Conservation (phyloP, 306 rosid genomes). For the Malus asiatica region DNA sequence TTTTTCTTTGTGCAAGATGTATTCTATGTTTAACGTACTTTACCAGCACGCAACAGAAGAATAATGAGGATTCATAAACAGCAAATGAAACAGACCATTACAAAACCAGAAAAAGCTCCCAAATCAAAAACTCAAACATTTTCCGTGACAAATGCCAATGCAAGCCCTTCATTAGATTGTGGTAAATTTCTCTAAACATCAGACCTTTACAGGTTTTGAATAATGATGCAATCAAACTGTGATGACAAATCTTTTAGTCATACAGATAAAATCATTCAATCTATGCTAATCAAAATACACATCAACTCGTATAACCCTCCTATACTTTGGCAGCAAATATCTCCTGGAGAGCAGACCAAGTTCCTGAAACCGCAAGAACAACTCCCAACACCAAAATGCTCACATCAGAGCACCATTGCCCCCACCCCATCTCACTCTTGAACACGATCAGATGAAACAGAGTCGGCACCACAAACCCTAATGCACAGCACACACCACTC, state of each 20-base stretch:
- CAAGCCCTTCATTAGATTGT: background rate
- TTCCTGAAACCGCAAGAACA: slow-evolving; percentile 46
- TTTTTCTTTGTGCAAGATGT: too few species aligned
- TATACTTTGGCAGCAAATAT: slow-evolving; percentile 26
- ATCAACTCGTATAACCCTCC: background rate
- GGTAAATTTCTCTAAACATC: background rate
- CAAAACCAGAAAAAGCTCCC: too few species aligned
- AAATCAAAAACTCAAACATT: background rate
- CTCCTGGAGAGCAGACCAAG: slow-evolving; percentile 36
- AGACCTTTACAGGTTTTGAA: background rate
- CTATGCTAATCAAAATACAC: background rate
- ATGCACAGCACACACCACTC: slow-evolving; percentile 42
- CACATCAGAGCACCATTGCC: slow-evolving; percentile 26
- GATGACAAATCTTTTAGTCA: background rate
- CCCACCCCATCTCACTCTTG: slow-evolving; percentile 38
- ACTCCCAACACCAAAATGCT: slow-evolving; percentile 27
- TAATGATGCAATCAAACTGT: too few species aligned
- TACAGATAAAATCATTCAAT: background rate
- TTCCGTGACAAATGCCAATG: background rate
- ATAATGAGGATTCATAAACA: too few species aligned
- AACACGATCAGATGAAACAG: slow-evolving; percentile 41
- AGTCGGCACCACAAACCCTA: slow-evolving; percentile 52
- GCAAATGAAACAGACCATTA: too few species aligned
- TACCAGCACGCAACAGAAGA: too few species aligned
- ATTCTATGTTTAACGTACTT: too few species aligned